Base-by-base conservation (phyloP, 495 filamentous ascomycete genomes). In the Diplogelasinospora grovesii region DNA sequence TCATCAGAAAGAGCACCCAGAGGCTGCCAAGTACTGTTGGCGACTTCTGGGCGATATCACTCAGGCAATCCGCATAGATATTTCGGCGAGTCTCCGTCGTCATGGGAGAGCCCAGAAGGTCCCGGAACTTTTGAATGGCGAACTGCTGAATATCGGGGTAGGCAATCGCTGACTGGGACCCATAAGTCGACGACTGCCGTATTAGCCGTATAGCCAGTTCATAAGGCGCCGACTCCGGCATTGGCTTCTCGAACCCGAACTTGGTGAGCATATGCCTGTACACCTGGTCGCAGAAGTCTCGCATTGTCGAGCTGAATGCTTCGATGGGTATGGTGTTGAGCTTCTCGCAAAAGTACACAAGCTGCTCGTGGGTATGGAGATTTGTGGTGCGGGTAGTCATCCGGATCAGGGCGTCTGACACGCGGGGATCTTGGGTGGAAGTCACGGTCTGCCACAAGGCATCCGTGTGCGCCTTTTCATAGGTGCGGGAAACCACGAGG, bases 381-480 rank as follows among this genome's bases (percentile, higher is more conserved):
- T 65, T 59, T 26, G 83, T 64, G 21, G 89, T 83, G 14, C 72
- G 71, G 5, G 51, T 57, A n/a, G 89, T 71, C 84, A 95, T 93
- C 11, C 57, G 57, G 40, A 94, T 60, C 8, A 90, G 74, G 25
- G 89, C 88, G 18, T 82, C 79, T 13, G 87, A 83, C 24, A 90
- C 79, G 37, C 88, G 75, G 9, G 86, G 84, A 59, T 97, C 87
- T 50, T 85, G 86, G 39, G 85, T 92, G 19, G 82, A 80, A 2
- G 78, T 80, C 15, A 94, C 75, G 0, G 86, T 83, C 39, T 82
- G 78, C 92, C 93, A 98, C 31, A 96, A 75, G 8, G 75, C 70
- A 49, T 96, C 84, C 3, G 85, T 84, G 46, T 89, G 82, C 10
- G 64, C 50, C n/a, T 75, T 51, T 6, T 75, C 78, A 54, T 92